These are phyloP conservation scores for Daldinia loculata DNA, from an alignment of 495 filamentous ascomycete species.

Conservation along the genomic window DNA sequence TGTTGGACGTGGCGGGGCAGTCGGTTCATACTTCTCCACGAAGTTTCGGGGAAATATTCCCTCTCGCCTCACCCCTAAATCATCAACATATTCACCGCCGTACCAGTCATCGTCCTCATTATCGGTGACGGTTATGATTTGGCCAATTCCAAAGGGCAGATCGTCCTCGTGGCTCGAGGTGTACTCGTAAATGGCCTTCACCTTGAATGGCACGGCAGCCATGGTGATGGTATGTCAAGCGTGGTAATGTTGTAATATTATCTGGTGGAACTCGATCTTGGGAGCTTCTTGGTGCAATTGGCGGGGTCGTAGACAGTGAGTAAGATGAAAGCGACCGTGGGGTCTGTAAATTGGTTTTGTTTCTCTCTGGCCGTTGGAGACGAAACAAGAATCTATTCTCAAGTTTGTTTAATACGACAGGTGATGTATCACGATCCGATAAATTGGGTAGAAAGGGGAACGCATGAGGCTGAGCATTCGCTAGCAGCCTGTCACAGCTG, in stretches of 20 bases:
- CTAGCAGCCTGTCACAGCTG: slow-evolving; percentile 45
- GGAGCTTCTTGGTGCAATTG: slow-evolving; percentile 31
- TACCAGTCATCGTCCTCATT: slow-evolving; percentile 97
- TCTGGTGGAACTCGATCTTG: slow-evolving; percentile 14
- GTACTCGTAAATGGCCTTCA: slow-evolving; percentile 95
- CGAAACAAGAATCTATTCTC: slow-evolving; percentile 9
- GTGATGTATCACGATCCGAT: slow-evolving; percentile 30
- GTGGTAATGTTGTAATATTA: slow-evolving; percentile 24
- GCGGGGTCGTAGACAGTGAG: slow-evolving; percentile 31
- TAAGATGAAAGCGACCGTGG: slow-evolving; percentile 42
- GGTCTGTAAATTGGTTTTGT: slow-evolving; percentile 10
- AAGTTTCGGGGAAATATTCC: slow-evolving; percentile 98
- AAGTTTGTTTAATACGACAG: slow-evolving; percentile 8
- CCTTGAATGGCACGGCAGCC: slow-evolving; percentile 84
- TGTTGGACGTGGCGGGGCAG: slow-evolving; percentile 83
- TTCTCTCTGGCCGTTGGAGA: slow-evolving; percentile 12
- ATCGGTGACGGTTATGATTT: slow-evolving; percentile 92
- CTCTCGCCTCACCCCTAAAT: slow-evolving; percentile 73
- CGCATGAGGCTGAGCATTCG: slow-evolving; percentile 46
- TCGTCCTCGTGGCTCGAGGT: slow-evolving; percentile 91
- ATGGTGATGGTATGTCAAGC: slow-evolving; percentile 59
- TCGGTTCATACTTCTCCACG: slow-evolving; percentile 92
- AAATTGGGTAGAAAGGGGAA: slow-evolving; percentile 36
- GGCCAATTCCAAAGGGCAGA: slow-evolving; percentile 82
- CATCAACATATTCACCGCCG: slow-evolving; percentile 85